phyloP scores from a whole-genome alignment of 495 filamentous ascomycete genomes.

The Cryomyces minteri region DNA sequence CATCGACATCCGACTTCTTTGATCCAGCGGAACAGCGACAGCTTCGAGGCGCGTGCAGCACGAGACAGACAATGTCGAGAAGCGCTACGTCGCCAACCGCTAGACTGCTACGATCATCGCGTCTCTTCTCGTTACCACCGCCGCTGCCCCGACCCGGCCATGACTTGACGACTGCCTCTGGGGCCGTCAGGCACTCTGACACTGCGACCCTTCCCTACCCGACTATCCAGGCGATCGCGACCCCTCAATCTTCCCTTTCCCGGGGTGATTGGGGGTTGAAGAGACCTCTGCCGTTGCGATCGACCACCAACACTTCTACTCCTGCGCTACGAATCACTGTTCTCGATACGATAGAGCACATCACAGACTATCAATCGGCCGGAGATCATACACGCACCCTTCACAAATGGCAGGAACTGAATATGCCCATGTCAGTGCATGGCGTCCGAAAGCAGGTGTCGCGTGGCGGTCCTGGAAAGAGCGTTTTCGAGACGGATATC shows the following conservation, averaged over 20 bases:
- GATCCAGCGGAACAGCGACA: too few species aligned
- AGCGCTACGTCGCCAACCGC: slow-evolving; percentile 40
- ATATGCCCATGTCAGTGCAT: slow-evolving; percentile 41
- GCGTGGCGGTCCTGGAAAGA: slow-evolving; percentile 1
- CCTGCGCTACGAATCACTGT: slow-evolving; percentile 51
- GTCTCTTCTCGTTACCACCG: slow-evolving; percentile 44
- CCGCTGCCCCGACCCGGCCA: slow-evolving; percentile 29
- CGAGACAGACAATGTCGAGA: slow-evolving; percentile 8
- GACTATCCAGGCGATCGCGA: slow-evolving; percentile 71
- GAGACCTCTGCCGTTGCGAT: slow-evolving; percentile 55
- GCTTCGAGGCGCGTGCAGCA: too few species aligned
- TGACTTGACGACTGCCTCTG: slow-evolving; percentile 22
- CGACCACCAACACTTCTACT: slow-evolving; percentile 49
- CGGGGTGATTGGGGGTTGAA: slow-evolving; percentile 94
- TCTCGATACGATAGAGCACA: slow-evolving; percentile 75
- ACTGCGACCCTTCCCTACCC: slow-evolving; percentile 62
- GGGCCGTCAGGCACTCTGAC: slow-evolving; percentile 23
- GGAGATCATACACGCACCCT: slow-evolving; percentile 66
- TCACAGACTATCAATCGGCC: slow-evolving; percentile 78
- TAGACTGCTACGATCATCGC: slow-evolving; percentile 42
- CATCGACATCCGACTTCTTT: too few species aligned
- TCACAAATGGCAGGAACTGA: slow-evolving; percentile 72
- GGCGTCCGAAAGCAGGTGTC: slow-evolving; percentile 6
- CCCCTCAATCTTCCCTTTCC: slow-evolving; percentile 49
- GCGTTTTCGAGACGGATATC: slow-evolving; percentile 38